Percentiles rank a stretch among this genome's conserved stretches.
phyloP scores from a whole-genome alignment of 345 rosid species.

The Corymbia maculata region DNA sequence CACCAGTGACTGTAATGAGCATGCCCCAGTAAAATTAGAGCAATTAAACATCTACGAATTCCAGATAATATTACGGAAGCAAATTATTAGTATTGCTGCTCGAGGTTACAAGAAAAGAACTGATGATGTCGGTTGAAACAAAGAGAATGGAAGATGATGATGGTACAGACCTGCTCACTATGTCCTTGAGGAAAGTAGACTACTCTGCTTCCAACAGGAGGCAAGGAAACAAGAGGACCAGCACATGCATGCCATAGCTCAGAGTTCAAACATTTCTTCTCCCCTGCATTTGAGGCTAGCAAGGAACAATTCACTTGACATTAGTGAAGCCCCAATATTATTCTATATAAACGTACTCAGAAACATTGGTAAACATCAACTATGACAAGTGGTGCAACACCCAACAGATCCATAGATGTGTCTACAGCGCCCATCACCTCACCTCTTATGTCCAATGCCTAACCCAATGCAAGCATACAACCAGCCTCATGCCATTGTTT shows the following conservation, averaged over 20 bases:
- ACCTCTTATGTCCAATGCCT: neutral
- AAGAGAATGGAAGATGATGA: neutral
- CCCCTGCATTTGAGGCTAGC: conserved; percentile 34
- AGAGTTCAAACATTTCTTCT: conserved; percentile 68
- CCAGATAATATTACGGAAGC: neutral
- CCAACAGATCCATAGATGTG: neutral
- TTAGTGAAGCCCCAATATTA: neutral
- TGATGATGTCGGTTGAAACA: neutral
- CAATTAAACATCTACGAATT: neutral
- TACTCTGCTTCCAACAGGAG: conserved; percentile 78
- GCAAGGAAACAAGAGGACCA: conserved; percentile 81
- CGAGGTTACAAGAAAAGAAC: neutral
- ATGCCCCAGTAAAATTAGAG: neutral
- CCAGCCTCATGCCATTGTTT: neutral
- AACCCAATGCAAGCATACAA: neutral
- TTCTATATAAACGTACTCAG: neutral
- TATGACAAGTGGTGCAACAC: neutral
- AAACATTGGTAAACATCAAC: neutral
- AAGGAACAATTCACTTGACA: neutral
- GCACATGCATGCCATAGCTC: conserved; percentile 98
- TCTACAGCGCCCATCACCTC: neutral
- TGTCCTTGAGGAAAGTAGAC: conserved; percentile 96
- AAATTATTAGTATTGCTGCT: neutral
- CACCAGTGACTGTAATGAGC: neutral
- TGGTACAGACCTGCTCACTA: conserved; percentile 63